A percentile compares a stretch with the other conserved stretches of the same genome.
phyloP scores from a whole-genome alignment of 352 stramenopile genomes.

The Pilasporangium apinafurcum region DNA sequence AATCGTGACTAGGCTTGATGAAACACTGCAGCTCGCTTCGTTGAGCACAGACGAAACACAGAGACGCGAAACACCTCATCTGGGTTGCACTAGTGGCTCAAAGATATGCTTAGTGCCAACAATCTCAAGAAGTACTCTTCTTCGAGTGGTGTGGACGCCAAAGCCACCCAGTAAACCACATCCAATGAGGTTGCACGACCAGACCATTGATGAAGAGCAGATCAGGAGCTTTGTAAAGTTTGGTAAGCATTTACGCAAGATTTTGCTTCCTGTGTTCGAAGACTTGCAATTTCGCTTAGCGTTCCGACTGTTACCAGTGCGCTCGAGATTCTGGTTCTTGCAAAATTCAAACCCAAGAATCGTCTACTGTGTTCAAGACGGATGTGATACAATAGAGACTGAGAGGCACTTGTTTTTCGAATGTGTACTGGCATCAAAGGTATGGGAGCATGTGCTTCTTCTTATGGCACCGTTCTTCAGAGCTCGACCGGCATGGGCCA shows the following conservation, averaged over 20 bases:
- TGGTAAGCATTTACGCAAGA: not conserved
- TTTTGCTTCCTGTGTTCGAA: slow-evolving; percentile 7
- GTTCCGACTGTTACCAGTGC: slow-evolving; percentile 6
- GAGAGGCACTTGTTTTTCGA: slow-evolving; percentile 9
- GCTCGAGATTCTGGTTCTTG: slow-evolving; percentile 10
- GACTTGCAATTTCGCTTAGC: slow-evolving; percentile 8
- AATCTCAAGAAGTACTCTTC: not conserved
- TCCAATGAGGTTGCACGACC: not conserved
- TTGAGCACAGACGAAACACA: too few species aligned
- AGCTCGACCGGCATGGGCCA: slow-evolving; percentile 2
- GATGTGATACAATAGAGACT: slow-evolving; percentile 3
- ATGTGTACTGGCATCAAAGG: not conserved
- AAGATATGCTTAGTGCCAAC: not conserved
- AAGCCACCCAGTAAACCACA: not conserved
- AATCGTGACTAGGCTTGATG: not conserved
- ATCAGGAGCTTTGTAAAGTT: not conserved
- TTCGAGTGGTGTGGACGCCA: not conserved
- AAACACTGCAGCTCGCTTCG: too few species aligned
- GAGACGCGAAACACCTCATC: too few species aligned
- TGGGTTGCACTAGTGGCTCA: not conserved
- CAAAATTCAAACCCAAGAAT: slow-evolving; percentile 1
- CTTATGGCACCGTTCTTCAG: too few species aligned
- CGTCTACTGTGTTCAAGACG: not conserved
- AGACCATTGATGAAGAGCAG: not conserved
- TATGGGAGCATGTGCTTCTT: slow-evolving; percentile 2